Base-by-base conservation (phyloP, 2,329 filamentous ascomycete genomes). In the Penicillium verrucosum region DNA sequence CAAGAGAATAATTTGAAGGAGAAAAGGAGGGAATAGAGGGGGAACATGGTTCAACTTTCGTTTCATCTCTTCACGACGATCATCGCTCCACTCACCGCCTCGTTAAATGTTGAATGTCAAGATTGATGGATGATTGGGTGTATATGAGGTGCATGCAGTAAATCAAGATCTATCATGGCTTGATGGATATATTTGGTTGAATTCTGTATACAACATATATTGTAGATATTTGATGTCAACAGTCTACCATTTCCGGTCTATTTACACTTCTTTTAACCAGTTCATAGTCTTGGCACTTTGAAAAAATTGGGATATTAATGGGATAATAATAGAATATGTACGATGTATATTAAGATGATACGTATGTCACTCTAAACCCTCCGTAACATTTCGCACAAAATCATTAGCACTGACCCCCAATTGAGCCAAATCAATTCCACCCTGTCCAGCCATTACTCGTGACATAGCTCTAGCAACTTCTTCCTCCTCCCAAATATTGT, bases 401-500 rank as follows among this genome's bases (percentile, higher is more conserved):
- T 73, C 73, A 48, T 71, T 69, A 21, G 75, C 77, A 61, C 72
- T 75, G 55, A 71, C 72, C 11, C 75, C 75, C 59, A 79, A 61
- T 60, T 70, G 71, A 12, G 70, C 72, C 52, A 79, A 57, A 65
- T 78, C 73, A 21, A 79, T 65, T 4, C 71, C 72, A 41, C 72
- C 74, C 14, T 73, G 81, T 60, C 93, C 89, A 78, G 92, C 89
- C 82, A 95, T 88, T 25, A 89, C 85, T 50, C 82, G 78, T 7
- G 85, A 88, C 77, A 97, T 90, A 43, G 88, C 87, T 10, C 80
- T 77, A 54, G 77, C 73, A 25, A 80, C 78, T 61, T 79, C 77
- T 57, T 78, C 75, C 87, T 95, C 96, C 71, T 96, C 96, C 54
- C 82, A 84, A 57, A 87, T 82, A 51, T 68, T 73, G 36, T 64